Evolutionary conservation across 192 early-diverging fungal species (phyloP).

Genomic region (Obelidium mucronatum): DNA sequence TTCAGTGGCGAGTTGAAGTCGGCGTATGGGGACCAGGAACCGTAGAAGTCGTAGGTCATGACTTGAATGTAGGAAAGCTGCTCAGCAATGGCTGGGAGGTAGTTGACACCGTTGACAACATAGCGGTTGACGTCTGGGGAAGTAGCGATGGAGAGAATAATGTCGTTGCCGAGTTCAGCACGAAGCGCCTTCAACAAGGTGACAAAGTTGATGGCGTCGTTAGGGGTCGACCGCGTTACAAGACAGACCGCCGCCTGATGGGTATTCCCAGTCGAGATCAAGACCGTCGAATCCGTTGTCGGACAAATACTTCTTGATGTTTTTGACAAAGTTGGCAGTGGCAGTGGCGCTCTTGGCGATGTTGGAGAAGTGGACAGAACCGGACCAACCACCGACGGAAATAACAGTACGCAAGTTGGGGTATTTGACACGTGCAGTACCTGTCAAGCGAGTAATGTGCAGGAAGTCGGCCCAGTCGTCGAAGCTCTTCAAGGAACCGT

Average conservation of each 20-base stretch:
- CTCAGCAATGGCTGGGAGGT: slow-evolving; percentile 4
- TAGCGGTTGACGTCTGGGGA: slow-evolving; percentile 22
- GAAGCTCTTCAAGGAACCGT: slow-evolving; percentile 14
- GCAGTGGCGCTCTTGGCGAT: slow-evolving; percentile 13
- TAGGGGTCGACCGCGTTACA: slow-evolving; percentile 20
- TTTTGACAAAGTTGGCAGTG: no score
- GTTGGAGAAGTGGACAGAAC: slow-evolving; percentile 3
- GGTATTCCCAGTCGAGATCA: slow-evolving; percentile 32
- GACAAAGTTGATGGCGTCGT: slow-evolving; percentile 26
- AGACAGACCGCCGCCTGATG: slow-evolving; percentile 4
- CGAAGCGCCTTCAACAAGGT: slow-evolving; percentile 9
- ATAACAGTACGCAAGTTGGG: no score
- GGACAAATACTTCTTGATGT: no score
- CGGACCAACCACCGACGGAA: slow-evolving; percentile 33
- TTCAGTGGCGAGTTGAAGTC: no score
- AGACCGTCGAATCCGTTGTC: no score
- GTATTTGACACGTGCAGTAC: background rate
- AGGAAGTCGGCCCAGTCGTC: slow-evolving; percentile 6
- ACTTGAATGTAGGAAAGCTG: slow-evolving; percentile 12
- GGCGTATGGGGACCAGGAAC: no score
- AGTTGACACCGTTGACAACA: slow-evolving; percentile 1
- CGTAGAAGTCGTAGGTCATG: no score
- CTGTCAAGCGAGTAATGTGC: background rate
- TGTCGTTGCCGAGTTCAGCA: slow-evolving; percentile 15
- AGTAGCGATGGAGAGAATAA: slow-evolving; percentile 23